Base-by-base conservation (phyloP, 352 stramenopile species). In the Nothophytophthora sp. region DNA sequence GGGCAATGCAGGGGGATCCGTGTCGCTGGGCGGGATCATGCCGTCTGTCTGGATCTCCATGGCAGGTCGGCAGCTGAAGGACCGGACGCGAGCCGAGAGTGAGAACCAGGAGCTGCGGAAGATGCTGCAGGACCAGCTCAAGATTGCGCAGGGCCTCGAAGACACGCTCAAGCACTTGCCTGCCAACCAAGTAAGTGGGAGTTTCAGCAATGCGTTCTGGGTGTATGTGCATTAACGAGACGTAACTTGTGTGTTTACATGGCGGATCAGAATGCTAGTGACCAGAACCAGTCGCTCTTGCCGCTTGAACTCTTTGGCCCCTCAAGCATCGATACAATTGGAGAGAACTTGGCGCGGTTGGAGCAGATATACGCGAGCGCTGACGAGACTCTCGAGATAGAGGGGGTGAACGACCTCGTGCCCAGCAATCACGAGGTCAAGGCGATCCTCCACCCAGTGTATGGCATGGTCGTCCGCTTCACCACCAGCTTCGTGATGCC, bases 141-240 rank as follows among this genome's bases (percentile, higher is more conserved):
- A 70, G 23, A 63, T 70, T 24, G 61, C 61, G 13, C 35, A 62
- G 24, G 63, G 61, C 2, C 61, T 75, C 3, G 52, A 75, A 45
- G 56, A 69, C 13, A 58, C 63, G 16, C 36, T 71, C 19, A 68
- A 65, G 18, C 60, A 68, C 24, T 11, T 68, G 2, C 53, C 59
- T 10, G 39, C 46, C 20, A 60, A 27, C 13, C 59, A 68, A 47
- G 59, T 60, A 54, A 51, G 46, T 55, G n/a, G n/a, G n/a, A n/a
- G n/a, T n/a, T n/a, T n/a, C n/a, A 35, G 19, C 41, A 18, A 30
- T 18, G 3, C 12, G 20, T n/a, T 47, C 7, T 20, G 25, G 37
- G 11, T 33, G 19, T 35, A 22, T 2, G 25, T 5, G 12, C 11
- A 4, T 18, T 32, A 32, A 32, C 27, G 27, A 6, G 6, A 32